Conservation (phyloP, 306 rosid genomes). For the Calophaca sinica region DNA sequence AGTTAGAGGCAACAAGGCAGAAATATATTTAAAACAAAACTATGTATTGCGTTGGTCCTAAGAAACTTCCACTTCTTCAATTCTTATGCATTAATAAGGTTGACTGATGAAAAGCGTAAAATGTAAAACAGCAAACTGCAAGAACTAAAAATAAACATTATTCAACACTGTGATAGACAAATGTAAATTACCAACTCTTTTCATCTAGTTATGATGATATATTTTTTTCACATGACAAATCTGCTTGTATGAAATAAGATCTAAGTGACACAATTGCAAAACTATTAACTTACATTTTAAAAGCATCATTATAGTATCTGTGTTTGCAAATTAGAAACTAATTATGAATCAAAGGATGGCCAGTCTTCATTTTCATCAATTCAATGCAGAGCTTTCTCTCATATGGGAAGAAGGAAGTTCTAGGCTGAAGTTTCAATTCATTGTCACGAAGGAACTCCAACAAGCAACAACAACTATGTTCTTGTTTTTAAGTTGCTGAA, state of each 20-base stretch:
- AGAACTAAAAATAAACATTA: background rate
- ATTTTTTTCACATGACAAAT: constrained; percentile 1
- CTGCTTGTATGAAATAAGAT: constrained; percentile 2
- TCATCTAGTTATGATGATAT: background rate
- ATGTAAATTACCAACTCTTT: constrained; percentile 17
- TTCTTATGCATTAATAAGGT: constrained; percentile 14
- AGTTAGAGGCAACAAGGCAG: constrained; percentile 6
- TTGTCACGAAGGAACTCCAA: constrained; percentile 36
- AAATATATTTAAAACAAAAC: no score
- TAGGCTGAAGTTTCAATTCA: constrained; percentile 2
- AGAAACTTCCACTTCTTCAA: background rate
- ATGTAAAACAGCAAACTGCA: background rate
- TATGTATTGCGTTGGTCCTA: no score
- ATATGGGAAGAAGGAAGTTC: constrained; percentile 21
- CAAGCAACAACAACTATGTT: background rate
- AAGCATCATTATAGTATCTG: background rate
- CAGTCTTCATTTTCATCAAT: constrained; percentile 17
- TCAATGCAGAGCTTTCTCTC: background rate
- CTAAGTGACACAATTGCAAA: constrained; percentile 3
- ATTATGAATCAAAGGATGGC: background rate
- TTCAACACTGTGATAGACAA: background rate
- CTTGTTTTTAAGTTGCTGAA: background rate
- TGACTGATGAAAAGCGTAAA: background rate
- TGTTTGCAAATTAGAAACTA: constrained; percentile 13
- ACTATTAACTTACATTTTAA: background rate